Conservation (phyloP, 306 rosid genomes). For the Casuarina glauca region DNA sequence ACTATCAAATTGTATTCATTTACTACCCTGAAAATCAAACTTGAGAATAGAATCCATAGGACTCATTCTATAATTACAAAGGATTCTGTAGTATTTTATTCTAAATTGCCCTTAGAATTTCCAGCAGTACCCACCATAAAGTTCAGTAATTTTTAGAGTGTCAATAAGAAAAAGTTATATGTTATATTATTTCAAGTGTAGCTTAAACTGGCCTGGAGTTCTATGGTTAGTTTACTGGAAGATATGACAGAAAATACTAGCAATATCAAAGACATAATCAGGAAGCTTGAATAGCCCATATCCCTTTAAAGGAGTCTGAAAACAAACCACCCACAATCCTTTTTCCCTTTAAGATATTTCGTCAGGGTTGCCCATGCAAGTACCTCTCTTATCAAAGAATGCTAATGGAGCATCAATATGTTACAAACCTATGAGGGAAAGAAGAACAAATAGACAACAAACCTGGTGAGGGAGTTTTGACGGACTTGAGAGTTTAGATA, state of each 20-base stretch:
- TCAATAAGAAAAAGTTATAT: not conserved
- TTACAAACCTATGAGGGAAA: too few relatives aligned
- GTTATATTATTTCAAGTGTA: not conserved
- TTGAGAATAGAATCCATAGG: too few relatives aligned
- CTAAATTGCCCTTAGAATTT: not conserved
- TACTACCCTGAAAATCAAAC: not conserved
- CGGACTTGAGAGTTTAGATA: conserved; percentile 33
- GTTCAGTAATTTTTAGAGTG: not conserved
- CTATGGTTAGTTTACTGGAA: not conserved
- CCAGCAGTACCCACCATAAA: not conserved
- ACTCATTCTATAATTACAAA: too few relatives aligned
- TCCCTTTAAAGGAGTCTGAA: not conserved
- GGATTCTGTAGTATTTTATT: not conserved
- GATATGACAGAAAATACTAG: not conserved
- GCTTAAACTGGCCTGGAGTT: not conserved
- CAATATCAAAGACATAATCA: not conserved
- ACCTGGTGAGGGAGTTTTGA: conserved; percentile 52
- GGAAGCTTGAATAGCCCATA: not conserved
- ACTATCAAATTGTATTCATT: not conserved
- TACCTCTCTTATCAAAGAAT: conserved; percentile 6
- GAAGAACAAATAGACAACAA: conserved; percentile 27
- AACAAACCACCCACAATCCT: not conserved
- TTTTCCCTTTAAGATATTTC: not conserved
- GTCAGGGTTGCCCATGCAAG: not conserved
- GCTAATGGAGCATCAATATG: too few relatives aligned